Conservation (phyloP, 2,329 filamentous ascomycete genomes). For the Neofusicoccum sp. region DNA sequence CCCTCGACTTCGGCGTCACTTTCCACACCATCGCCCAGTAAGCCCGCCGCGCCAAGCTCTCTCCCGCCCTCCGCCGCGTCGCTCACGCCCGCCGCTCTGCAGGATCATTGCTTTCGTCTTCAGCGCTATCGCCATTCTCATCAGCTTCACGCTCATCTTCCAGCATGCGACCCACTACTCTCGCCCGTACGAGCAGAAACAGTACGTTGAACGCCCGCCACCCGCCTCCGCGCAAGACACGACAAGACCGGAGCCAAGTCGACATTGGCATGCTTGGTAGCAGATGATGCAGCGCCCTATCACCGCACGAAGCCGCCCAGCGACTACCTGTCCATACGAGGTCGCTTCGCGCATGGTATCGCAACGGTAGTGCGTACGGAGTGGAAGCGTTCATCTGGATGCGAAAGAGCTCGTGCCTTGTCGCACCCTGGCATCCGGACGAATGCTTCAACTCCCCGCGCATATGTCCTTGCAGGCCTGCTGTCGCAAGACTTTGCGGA, state of each 20-base stretch:
- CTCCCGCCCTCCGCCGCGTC: background rate
- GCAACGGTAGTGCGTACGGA: too few species aligned
- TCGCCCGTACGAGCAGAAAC: conserved; percentile 61
- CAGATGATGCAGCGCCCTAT: background rate
- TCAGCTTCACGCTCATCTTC: conserved; percentile 59
- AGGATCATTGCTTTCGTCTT: conserved; percentile 54
- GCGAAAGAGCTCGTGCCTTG: too few species aligned
- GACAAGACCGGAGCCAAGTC: background rate
- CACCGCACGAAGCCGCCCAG: background rate
- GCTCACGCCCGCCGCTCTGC: background rate
- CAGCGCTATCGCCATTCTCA: conserved; percentile 52
- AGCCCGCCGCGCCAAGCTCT: conserved; percentile 8
- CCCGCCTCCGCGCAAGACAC: background rate
- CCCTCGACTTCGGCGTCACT: conserved; percentile 19
- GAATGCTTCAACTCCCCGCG: too few species aligned
- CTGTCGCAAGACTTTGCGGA: too few species aligned
- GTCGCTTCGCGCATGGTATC: too few species aligned
- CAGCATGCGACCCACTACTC: conserved; percentile 63
- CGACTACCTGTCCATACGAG: too few species aligned
- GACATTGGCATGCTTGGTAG: conserved; percentile 3
- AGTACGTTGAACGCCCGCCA: conserved; percentile 45
- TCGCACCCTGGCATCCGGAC: too few species aligned
- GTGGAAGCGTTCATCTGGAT: too few species aligned
- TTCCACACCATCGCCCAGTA: conserved; percentile 21
- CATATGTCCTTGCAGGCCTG: too few species aligned